A percentile compares a stretch with the other conserved stretches of the same genome.
phyloP scores from a whole-genome alignment of 2,329 filamentous ascomycete genomes.

The Knufia petricola region DNA sequence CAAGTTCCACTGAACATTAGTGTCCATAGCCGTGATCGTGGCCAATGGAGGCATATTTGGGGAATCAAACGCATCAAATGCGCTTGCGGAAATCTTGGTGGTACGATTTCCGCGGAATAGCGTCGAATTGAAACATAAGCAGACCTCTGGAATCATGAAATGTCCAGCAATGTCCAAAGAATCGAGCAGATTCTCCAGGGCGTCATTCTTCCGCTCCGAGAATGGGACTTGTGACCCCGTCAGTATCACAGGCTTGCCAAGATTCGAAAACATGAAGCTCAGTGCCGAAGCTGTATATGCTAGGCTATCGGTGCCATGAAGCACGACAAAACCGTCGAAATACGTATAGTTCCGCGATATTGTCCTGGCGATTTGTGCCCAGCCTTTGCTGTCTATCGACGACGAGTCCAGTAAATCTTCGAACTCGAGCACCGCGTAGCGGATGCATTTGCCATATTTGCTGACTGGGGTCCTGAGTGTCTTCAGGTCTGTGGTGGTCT shows the following conservation, averaged over 20 bases:
- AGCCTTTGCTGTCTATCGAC: slow-evolving; percentile 76
- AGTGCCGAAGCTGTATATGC: slow-evolving; percentile 83
- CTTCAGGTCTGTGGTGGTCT: slow-evolving; percentile 38
- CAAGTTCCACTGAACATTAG: slow-evolving; percentile 70
- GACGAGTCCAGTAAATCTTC: slow-evolving; percentile 76
- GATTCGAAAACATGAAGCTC: slow-evolving; percentile 84
- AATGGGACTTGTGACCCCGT: slow-evolving; percentile 76
- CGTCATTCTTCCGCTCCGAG: slow-evolving; percentile 82
- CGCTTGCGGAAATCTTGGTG: slow-evolving; percentile 77
- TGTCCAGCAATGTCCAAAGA: slow-evolving; percentile 85
- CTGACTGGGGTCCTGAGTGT: slow-evolving; percentile 72
- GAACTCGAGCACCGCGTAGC: slow-evolving; percentile 75
- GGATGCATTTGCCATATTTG: slow-evolving; percentile 54
- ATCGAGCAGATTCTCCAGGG: slow-evolving; percentile 75
- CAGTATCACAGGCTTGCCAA: slow-evolving; percentile 83
- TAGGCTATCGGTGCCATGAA: slow-evolving; percentile 83
- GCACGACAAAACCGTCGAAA: slow-evolving; percentile 83
- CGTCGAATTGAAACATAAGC: slow-evolving; percentile 86
- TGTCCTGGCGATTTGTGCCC: slow-evolving; percentile 73
- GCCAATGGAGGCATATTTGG: slow-evolving; percentile 80
- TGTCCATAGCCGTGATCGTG: slow-evolving; percentile 68
- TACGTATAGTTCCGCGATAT: slow-evolving; percentile 76
- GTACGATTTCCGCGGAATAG: slow-evolving; percentile 81
- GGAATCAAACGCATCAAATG: slow-evolving; percentile 77
- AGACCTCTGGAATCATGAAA: slow-evolving; percentile 87